Evolutionary conservation across 148 eudicot species (phyloP), one percentile per base, ranked within the genome.

Genomic region (Rhododendron griersonianum): DNA sequence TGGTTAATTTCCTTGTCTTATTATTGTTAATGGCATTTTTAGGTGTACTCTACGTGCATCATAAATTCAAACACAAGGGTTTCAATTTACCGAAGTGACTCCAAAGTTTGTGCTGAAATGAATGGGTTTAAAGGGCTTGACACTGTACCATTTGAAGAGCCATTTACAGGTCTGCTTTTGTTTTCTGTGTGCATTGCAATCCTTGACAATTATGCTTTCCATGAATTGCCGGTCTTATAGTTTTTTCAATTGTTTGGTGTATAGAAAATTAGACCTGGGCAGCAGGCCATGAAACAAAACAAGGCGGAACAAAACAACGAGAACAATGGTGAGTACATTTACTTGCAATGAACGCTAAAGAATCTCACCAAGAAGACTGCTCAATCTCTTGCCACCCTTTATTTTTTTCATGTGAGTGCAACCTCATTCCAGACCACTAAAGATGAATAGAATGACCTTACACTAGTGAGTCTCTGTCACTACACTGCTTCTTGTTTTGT

Each of bases 91-190:
- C 11, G 11, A 47, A 47, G 11, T 2, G 11, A 47, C 50, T 47
- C 50, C 11, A 47, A 47, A 8, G 50, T 47, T 47, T 47, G 50
- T 47, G 50, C 50, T 47, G 50, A 47, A 47, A 47, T 47, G 0
- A 0, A 47, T 7, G 50, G 50, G 50, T 8, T 47, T 8, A 47
- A 47, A 9, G 50, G 50, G 50, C 50, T 47, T 47, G 50, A 95
- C 98, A 86, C 86, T 95, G 90, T 95, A 93, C 87, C 98, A 95
- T 84, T 88, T 95, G 81, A 95, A 95, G 92, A 93, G 95, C 87
- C 98, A 95, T 88, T 90, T 95, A 84, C 98, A 95, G 95, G 96
- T 93, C 50, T 15, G 13, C 69, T 51, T 59, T 85, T 25, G 5
- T 81, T 69, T 35, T 69, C 23, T 59, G 23, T 59, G n/a, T 59